These are phyloP conservation scores for Plasmodium blacklocki DNA, from an alignment of 169 alveolate genomes.

Conservation along the genomic window DNA sequence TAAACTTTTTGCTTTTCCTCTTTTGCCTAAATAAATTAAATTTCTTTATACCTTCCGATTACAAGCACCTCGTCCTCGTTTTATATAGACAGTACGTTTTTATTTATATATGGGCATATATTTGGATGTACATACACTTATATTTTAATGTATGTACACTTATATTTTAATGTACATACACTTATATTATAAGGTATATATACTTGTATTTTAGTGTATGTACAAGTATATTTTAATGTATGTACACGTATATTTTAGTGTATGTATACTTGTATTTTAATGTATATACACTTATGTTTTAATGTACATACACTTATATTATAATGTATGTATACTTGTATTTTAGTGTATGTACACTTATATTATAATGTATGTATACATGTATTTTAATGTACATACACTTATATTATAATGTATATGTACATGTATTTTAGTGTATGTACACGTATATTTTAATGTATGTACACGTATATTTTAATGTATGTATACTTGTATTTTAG, in stretches of 20 bases:
- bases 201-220: too few species aligned
- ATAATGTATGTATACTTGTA: too few species aligned
- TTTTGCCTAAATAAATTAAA: constrained; percentile 81
- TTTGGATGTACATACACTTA: neutral
- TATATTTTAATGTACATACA: neutral
- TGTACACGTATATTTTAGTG: too few species aligned
- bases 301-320: too few species aligned
- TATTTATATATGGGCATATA: neutral
- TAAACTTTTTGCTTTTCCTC: constrained; percentile 90
- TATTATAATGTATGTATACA: neutral
- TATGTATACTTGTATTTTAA: too few species aligned
- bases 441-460: neutral
- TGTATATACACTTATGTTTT: too few species aligned
- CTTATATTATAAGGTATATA: too few species aligned
- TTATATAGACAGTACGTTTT: constrained; percentile 70
- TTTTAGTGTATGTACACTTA: too few species aligned
- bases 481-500: neutral
- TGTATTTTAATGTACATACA: neutral
- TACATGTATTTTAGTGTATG: neutral
- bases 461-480: neutral
- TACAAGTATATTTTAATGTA: too few species aligned
- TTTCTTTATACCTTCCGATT: constrained; percentile 50
- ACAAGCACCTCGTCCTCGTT: constrained; percentile 79
- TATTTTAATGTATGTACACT: neutral
- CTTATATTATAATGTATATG: too few species aligned